Conservation (phyloP, 371 early-diverging fungal species). For the Chytridiales sp. region DNA sequence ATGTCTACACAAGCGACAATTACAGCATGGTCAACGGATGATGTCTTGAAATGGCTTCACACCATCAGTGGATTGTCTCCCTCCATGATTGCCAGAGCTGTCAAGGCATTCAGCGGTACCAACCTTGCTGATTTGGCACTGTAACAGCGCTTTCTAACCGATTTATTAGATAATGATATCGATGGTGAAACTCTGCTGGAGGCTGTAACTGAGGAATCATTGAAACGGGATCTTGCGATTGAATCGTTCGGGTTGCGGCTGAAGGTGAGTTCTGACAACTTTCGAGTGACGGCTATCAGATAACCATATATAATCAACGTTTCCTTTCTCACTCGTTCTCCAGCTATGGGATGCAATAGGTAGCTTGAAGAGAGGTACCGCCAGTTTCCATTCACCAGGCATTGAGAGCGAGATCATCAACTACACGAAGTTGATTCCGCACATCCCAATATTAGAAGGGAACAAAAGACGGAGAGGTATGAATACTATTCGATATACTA, state of each 20-base stretch:
- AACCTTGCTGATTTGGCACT: background rate
- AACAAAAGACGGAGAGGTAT: too few species aligned
- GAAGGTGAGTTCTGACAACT: constrained; percentile 5
- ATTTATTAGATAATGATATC: constrained; percentile 27
- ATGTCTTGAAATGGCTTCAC: background rate
- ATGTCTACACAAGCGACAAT: too few species aligned
- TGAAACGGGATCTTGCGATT: constrained; percentile 10
- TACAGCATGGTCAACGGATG: background rate
- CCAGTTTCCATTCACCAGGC: too few species aligned
- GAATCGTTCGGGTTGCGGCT: constrained; percentile 16
- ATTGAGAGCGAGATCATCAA: too few species aligned
- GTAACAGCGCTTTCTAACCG: too few species aligned
- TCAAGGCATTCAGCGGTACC: background rate
- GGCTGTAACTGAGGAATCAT: background rate
- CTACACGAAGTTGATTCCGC: too few species aligned
- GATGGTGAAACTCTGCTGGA: constrained; percentile 17
- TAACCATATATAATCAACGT: background rate
- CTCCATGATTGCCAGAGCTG: background rate
- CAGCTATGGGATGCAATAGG: constrained; percentile 9
- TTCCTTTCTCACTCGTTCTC: background rate
- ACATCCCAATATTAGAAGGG: too few species aligned
- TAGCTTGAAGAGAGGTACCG: background rate
- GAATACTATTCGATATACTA: too few species aligned
- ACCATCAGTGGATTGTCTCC: background rate
- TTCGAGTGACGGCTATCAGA: background rate